These are phyloP conservation scores for Malassezia pachydermatis DNA, from an alignment of 1,284 basidiomycete genomes.

Conservation along the genomic window DNA sequence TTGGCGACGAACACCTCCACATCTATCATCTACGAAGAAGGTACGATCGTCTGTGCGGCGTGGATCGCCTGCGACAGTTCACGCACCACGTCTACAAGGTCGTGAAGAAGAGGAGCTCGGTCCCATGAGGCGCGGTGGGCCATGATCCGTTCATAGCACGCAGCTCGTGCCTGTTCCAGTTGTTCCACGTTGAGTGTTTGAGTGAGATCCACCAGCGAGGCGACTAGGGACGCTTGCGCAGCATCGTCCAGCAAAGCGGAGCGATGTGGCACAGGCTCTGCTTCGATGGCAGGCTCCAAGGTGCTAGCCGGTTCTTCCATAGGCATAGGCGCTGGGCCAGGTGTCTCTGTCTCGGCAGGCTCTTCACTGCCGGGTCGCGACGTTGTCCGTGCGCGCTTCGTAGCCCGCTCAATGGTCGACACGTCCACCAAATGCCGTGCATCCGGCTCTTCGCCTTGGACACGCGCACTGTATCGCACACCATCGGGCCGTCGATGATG, in stretches of 20 bases:
- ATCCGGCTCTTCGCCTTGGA: constrained; percentile 63
- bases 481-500: constrained; percentile 26
- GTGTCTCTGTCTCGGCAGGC: neutral
- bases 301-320: no score
- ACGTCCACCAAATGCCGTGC: constrained; percentile 21
- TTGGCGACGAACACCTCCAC: constrained; percentile 1
- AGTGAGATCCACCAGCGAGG: constrained; percentile 20
- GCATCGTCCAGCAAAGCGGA: constrained; percentile 16
- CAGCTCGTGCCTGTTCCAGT: constrained; percentile 82
- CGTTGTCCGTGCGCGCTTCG: constrained; percentile 28
- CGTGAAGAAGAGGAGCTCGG: constrained; percentile 56
- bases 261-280: constrained; percentile 13
- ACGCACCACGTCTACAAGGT: constrained; percentile 20
- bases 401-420: constrained; percentile 20
- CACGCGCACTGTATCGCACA: constrained; percentile 52
- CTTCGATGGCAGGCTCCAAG: neutral
- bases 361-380: no score
- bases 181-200: constrained; percentile 58
- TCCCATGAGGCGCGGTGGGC: constrained; percentile 71
- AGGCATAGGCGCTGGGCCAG: neutral
- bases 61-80: neutral
- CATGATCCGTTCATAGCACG: constrained; percentile 71
- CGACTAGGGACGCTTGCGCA: constrained; percentile 17
- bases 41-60: no score
- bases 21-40: no score